Percentiles rank a stretch among this genome's conserved stretches.
Conservation (phyloP, 352 stramenopile species). For the Aphanomyces astaci region DNA sequence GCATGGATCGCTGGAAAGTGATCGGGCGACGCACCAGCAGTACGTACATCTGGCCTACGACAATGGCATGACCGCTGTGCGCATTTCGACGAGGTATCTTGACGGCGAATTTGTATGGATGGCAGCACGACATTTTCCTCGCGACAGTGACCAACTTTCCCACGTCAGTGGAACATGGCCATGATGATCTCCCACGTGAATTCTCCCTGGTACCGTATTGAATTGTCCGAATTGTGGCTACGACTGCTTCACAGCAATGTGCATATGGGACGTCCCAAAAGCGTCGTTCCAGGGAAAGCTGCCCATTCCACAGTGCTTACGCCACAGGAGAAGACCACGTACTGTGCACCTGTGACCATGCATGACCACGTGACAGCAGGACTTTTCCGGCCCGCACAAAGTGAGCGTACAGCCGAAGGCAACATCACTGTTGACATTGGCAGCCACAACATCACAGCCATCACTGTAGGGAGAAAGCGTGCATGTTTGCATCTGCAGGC, state of each 20-base stretch:
- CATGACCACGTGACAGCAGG: too few relatives aligned
- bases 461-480: neutral
- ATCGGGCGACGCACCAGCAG: constrained; percentile 27
- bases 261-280: constrained; percentile 28
- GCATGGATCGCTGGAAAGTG: constrained; percentile 26
- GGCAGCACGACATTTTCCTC: constrained; percentile 8
- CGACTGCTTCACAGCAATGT: constrained; percentile 28
- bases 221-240: constrained; percentile 30
- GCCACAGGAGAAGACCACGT: constrained; percentile 31
- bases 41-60: constrained; percentile 36
- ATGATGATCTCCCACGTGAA: constrained; percentile 12
- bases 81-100: constrained; percentile 15
- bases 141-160: constrained; percentile 24
- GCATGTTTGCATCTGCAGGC: neutral
- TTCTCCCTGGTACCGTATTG: constrained; percentile 28
- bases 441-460: neutral
- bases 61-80: constrained; percentile 28
- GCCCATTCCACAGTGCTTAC: constrained; percentile 31
- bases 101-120: constrained; percentile 28
- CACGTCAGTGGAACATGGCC: constrained; percentile 25
- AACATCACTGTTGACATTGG: neutral
- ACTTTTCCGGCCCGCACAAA: neutral
- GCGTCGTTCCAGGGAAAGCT: constrained; percentile 31
- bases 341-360: too few relatives aligned
- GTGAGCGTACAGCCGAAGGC: neutral